Evolutionary conservation across 192 early-diverging fungal genomes (phyloP), one percentile per base, ranked within the genome.

Genomic region (Spizellomyces sp.): DNA sequence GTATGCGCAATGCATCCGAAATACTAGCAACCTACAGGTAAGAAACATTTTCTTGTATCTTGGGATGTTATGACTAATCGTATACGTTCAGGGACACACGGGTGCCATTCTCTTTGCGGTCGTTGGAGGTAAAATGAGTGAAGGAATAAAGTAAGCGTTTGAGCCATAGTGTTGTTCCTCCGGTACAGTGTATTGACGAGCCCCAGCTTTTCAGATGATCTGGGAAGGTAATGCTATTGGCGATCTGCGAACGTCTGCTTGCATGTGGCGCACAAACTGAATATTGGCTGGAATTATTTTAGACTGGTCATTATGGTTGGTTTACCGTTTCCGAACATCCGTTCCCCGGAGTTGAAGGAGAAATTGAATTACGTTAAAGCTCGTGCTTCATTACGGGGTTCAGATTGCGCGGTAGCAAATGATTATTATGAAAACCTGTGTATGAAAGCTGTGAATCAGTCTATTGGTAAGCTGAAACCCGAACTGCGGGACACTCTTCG

Each of bases 401-500:
- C 15, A 17, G 19, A 36, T 3, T 10, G 12, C 14, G 45, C 45
- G 46, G 56, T 69, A 8, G 83, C 80, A 7, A 84, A 74, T 60
- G 94, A 93, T 43, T 91, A 93, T 66, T 95, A 94, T 66, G 92
- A 96, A 68, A 92, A 94, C 64, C 74, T 96, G 46, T 95, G 94
- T 77, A 96, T 97, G 94, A 86, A 90, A 21, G 92, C 93, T 4
- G 92, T 97, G 0, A 96, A 98, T 77, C 95, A 96, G 79, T 89
- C 88, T 4, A 93, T 94, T 62, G 86, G 86, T 87, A 47, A 58
- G 52, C 62, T 36, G 8, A 57, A 14, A 41, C n/a, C 17, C 15
- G 64, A 36, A 36, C 27, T 3, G 3, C 27, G 27, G 27, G 0
- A 2, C 27, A 36, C 27, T 36, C 19, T n/a, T 55, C 15, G 14